Evolutionary conservation across 176 grass and related monocot genomes (phyloP).

Genomic region (Tillandsia leiboldiana): DNA sequence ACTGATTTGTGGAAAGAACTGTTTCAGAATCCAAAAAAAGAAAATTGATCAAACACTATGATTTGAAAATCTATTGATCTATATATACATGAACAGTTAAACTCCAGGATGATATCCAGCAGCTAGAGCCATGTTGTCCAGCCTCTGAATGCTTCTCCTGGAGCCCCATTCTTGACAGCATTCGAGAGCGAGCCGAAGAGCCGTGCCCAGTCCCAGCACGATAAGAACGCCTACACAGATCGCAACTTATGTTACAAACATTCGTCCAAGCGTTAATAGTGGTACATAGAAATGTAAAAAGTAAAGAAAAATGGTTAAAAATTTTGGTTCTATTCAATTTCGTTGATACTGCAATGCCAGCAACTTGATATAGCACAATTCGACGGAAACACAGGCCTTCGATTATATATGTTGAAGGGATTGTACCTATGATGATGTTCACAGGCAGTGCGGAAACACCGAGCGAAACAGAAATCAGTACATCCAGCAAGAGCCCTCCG

Average conservation of each 20-base stretch:
- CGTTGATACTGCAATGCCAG: too few relatives aligned
- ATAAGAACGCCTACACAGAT: slow-evolving; percentile 72
- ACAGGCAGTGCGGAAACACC: slow-evolving; percentile 90
- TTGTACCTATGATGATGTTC: slow-evolving; percentile 93
- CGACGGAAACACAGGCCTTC: too few relatives aligned
- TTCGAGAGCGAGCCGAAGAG: slow-evolving; percentile 75
- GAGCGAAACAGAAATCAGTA: slow-evolving; percentile 97
- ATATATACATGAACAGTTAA: slow-evolving; percentile 38
- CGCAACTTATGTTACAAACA: too few relatives aligned
- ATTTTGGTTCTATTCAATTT: too few relatives aligned
- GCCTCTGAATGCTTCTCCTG: slow-evolving; percentile 51
- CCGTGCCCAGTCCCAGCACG: slow-evolving; percentile 83
- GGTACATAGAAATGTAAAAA: too few relatives aligned
- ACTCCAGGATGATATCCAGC: slow-evolving; percentile 69
- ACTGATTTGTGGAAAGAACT: background rate
- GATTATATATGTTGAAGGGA: background rate
- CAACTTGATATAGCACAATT: too few relatives aligned
- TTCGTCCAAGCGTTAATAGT: too few relatives aligned
- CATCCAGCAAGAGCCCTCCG: slow-evolving; percentile 89
- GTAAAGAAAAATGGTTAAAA: too few relatives aligned
- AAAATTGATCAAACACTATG: background rate
- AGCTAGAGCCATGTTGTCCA: slow-evolving; percentile 37
- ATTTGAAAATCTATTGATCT: slow-evolving; percentile 16
- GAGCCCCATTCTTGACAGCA: slow-evolving; percentile 77
- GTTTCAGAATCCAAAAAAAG: background rate